Conservation (phyloP, 768 basidiomycete genomes). For the Mycena capillaripes region DNA sequence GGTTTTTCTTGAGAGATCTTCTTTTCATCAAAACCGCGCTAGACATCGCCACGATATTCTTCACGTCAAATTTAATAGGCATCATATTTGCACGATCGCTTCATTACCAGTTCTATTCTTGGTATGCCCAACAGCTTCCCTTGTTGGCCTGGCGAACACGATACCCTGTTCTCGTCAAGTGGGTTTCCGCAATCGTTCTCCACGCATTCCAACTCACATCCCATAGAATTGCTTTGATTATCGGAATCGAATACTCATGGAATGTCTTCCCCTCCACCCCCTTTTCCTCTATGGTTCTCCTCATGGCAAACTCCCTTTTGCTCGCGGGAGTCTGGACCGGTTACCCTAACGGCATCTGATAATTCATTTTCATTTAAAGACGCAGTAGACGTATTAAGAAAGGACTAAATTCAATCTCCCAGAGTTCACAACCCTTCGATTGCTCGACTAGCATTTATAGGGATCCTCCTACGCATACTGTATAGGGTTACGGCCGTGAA, state of each 20-base stretch:
- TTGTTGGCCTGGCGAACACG: slow-evolving; percentile 83
- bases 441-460: too few relatives aligned
- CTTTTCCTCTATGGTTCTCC: slow-evolving; percentile 70
- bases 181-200: slow-evolving; percentile 41
- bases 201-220: slow-evolving; percentile 6
- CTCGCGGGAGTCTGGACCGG: slow-evolving; percentile 63
- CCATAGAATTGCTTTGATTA: slow-evolving; percentile 70
- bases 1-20: neutral
- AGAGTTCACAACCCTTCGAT: too few relatives aligned
- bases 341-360: slow-evolving; percentile 31
- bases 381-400: neutral
- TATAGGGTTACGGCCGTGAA: too few relatives aligned
- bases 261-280: slow-evolving; percentile 87
- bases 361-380: slow-evolving; percentile 29
- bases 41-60: slow-evolving; percentile 88
- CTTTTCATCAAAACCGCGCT: slow-evolving; percentile 11
- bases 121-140: slow-evolving; percentile 95
- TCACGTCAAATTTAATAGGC: slow-evolving; percentile 93
- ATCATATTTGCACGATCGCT: slow-evolving; percentile 93
- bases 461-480: too few relatives aligned
- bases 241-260: slow-evolving; percentile 87
- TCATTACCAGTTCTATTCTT: slow-evolving; percentile 98
- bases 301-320: slow-evolving; percentile 65
- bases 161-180: slow-evolving; percentile 76
- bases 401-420: too few relatives aligned